phyloP scores from a whole-genome alignment of 345 rosid species.

The Dimocarpus longan region DNA sequence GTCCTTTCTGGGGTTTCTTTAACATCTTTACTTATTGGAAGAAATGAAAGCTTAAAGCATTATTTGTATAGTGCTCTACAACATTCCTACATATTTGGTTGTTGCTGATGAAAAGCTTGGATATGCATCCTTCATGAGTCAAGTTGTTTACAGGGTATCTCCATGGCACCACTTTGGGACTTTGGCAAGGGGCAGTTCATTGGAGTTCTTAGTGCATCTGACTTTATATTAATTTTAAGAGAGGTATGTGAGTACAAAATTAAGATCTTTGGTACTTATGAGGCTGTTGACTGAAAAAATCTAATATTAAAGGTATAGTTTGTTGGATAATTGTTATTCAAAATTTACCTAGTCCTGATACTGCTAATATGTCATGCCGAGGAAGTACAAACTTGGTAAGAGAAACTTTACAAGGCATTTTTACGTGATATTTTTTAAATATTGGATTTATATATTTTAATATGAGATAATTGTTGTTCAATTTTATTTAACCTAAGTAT shows the following conservation, averaged over 20 bases:
- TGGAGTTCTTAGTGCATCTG: conserved; percentile 70
- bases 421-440: background rate
- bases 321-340: background rate
- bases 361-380: background rate
- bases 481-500: background rate
- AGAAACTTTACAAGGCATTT: background rate
- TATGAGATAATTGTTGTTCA: background rate
- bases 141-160: conserved; percentile 57
- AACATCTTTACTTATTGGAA: background rate
- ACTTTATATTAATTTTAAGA: conserved; percentile 69
- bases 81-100: conserved; percentile 22
- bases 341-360: background rate
- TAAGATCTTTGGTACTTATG: background rate
- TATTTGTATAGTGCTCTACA: conserved; percentile 1
- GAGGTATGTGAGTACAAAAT: conserved; percentile 48
- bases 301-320: background rate
- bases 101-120: conserved; percentile 29
- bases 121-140: conserved; percentile 32
- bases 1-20: background rate
- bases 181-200: conserved; percentile 60
- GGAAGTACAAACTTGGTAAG: background rate
- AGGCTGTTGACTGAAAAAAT: background rate
- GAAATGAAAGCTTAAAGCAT: background rate
- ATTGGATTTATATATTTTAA: background rate
- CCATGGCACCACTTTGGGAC: conserved; percentile 82